A percentile compares a stretch with the other conserved stretches of the same genome.
phyloP scores from a whole-genome alignment of 1,284 basidiomycete genomes.

The Anthracocystis walkeri region DNA sequence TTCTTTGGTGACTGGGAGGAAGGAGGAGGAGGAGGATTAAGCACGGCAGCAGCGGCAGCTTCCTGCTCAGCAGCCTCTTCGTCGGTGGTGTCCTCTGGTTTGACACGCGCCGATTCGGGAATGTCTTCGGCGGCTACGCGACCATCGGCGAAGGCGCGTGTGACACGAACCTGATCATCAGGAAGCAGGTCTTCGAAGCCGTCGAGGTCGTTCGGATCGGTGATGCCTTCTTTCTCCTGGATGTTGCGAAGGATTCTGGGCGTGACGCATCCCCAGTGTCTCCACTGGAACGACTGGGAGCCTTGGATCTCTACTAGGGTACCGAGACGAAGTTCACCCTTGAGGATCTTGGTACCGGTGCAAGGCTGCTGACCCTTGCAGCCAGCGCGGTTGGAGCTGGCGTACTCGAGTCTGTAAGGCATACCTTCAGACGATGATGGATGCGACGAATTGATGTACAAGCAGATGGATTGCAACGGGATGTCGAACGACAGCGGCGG shows the following conservation, averaged over 20 bases:
- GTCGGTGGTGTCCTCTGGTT: conserved; percentile 28
- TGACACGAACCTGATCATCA: conserved; percentile 38
- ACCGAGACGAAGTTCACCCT: conserved; percentile 81
- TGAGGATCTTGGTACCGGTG: conserved; percentile 78
- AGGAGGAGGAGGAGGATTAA: conserved; percentile 7
- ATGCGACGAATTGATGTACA: no score
- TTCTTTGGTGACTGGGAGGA: conserved; percentile 31
- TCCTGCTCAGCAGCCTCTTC: conserved; percentile 17
- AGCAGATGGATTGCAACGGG: neutral
- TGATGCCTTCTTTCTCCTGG: conserved; percentile 74
- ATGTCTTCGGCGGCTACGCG: conserved; percentile 56
- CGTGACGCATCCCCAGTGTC: conserved; percentile 79
- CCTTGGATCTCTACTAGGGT: conserved; percentile 82
- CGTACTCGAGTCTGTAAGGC: conserved; percentile 63
- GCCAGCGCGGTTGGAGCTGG: conserved; percentile 75
- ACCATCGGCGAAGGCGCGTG: conserved; percentile 46
- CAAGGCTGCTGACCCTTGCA: conserved; percentile 94
- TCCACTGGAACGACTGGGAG: conserved; percentile 75
- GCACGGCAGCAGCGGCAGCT: conserved; percentile 9
- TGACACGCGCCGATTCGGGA: conserved; percentile 36
- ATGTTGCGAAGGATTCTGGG: conserved; percentile 77
- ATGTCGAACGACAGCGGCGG: neutral
- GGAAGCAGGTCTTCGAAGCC: conserved; percentile 53
- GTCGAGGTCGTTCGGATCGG: conserved; percentile 69
- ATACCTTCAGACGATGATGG: conserved; percentile 15